A percentile compares a stretch with the other conserved stretches of the same genome.
phyloP scores from a whole-genome alignment of 805 yeast species.

The Saturnispora besseyi region DNA sequence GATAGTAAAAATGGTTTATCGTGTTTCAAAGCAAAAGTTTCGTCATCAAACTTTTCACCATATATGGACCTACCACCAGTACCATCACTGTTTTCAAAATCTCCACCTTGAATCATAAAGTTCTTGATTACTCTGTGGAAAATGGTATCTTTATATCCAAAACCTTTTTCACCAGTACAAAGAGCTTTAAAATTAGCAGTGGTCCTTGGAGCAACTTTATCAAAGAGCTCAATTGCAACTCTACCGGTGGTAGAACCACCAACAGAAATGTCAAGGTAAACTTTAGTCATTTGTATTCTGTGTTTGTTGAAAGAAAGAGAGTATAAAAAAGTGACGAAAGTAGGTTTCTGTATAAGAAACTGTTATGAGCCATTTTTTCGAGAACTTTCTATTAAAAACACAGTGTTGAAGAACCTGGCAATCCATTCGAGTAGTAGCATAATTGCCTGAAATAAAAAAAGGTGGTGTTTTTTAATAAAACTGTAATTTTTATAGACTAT shows the following conservation, averaged over 20 bases:
- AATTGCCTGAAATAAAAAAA: not conserved
- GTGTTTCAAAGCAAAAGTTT: slow-evolving; percentile 68
- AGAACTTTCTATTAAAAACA: not conserved
- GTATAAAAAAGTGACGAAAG: not conserved
- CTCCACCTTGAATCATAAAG: slow-evolving; percentile 95
- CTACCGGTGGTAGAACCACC: slow-evolving; percentile 67
- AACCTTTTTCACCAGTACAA: slow-evolving; percentile 83
- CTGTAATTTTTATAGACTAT: too few relatives aligned
- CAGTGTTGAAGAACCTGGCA: not conserved
- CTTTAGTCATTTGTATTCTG: slow-evolving; percentile 35
- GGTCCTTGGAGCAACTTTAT: slow-evolving; percentile 65
- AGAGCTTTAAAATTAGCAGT: slow-evolving; percentile 84
- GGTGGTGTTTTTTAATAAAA: not conserved
- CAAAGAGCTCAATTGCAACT: slow-evolving; percentile 61
- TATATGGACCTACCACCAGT: slow-evolving; percentile 80
- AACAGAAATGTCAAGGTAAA: slow-evolving; percentile 71
- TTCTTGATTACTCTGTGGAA: slow-evolving; percentile 87
- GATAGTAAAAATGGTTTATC: slow-evolving; percentile 81
- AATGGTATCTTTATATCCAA: slow-evolving; percentile 71
- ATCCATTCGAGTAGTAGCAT: not conserved
- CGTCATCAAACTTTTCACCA: slow-evolving; percentile 86
- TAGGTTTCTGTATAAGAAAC: not conserved
- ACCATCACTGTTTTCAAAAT: slow-evolving; percentile 64
- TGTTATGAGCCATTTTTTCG: not conserved
- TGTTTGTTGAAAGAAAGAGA: not conserved